Base-by-base conservation (phyloP, 768 basidiomycete genomes). In the Termitomyces sp. region DNA sequence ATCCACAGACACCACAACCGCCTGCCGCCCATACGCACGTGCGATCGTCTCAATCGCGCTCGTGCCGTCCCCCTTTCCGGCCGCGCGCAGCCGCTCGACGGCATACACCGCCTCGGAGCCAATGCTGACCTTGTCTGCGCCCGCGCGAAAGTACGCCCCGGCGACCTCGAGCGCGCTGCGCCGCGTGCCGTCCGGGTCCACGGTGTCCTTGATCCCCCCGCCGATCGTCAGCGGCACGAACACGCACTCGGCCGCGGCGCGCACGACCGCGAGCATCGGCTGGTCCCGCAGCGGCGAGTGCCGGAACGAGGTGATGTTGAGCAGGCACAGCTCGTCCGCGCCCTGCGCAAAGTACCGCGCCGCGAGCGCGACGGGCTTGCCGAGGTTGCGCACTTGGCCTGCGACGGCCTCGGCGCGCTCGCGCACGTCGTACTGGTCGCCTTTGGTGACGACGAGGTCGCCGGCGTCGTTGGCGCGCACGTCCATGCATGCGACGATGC, bases 241-340 rank as follows among this genome's bases (percentile, higher is more conserved):
- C 46, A 98, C 84, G 53, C 84, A 82, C 70, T 92, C 84, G 1
- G 97, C 94, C 0, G 95, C 90, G 0, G 86, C 86, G 55, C 89
- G 87, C 42, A 98, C 92, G 66, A 99, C 91, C 34, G 92, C 91
- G 55, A 99, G 83, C 97, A 99, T 98, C 0, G 97, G 97, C 73
- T 99, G 97, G 73, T 98, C 97, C 45, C 80, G 87, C 36, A 99
- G 80, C 1, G 97, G 95, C 15, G 94, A 98, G 66, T 91, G 88
- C 60, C 97, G 91, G 84, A 99, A 99, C 61, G 96, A 97, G 16
- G 97, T 99, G 79, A 99, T 99, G 75, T 99, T 99, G 69, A 99
- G 88, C 61, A 99, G 86, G 70, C 94, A 97, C 36, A 99, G 79
- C 73, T 99, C 97, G 72, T 99, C 97, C 47, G 96, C 96, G 33